Conservation (phyloP, 192 early-diverging fungal genomes). For the Pilobolus umbonatus region DNA sequence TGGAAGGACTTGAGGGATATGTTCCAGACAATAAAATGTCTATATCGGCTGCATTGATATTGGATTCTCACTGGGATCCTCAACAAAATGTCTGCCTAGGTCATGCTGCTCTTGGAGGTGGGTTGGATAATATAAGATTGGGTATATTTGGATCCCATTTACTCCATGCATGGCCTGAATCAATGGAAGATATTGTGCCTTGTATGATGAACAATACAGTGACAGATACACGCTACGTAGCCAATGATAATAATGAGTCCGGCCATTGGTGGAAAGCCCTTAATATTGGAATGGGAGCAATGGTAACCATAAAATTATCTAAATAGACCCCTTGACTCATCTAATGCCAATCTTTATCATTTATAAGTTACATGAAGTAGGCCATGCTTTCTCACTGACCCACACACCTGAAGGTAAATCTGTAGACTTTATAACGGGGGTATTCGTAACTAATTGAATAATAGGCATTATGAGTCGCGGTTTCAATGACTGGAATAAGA, state of each 20-base stretch:
- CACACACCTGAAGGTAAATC: conserved; percentile 51
- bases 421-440: neutral
- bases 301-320: conserved; percentile 33
- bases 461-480: conserved; percentile 60
- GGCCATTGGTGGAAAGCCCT: conserved; percentile 57
- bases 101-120: conserved; percentile 64
- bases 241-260: conserved; percentile 58
- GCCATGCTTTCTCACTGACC: conserved; percentile 54
- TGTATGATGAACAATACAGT: conserved; percentile 52
- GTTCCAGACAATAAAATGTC: conserved; percentile 29
- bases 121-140: conserved; percentile 40
- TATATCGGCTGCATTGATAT: conserved; percentile 49
- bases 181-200: conserved; percentile 52
- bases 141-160: conserved; percentile 69
- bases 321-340: too few species aligned
- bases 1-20: conserved; percentile 46
- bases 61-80: conserved; percentile 58
- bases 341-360: neutral
- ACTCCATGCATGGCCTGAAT: conserved; percentile 58
- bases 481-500: conserved; percentile 61
- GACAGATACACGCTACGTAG: conserved; percentile 50
- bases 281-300: conserved; percentile 69
- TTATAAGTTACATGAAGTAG: conserved; percentile 55
- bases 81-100: conserved; percentile 44
- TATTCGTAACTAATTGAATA: conserved; percentile 3